A percentile compares a stretch with the other conserved stretches of the same genome.
phyloP scores from a whole-genome alignment of 345 rosid species.

The Microcos paniculata region DNA sequence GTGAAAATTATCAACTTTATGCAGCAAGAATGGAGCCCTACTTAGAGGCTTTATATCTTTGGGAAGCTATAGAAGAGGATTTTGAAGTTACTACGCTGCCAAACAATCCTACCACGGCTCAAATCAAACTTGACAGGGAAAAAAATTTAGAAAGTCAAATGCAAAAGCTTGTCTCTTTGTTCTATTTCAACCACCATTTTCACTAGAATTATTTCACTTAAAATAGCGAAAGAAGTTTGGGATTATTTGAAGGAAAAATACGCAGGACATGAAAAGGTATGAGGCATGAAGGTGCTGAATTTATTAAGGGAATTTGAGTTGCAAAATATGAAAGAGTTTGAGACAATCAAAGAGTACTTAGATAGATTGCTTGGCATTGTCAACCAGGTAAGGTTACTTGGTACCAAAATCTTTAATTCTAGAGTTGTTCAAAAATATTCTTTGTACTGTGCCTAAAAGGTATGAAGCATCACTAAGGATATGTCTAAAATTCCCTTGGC shows the following conservation, averaged over 20 bases:
- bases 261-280: too few relatives aligned
- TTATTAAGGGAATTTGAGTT: too few relatives aligned
- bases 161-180: neutral
- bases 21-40: neutral
- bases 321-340: too few relatives aligned
- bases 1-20: too few relatives aligned
- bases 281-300: too few relatives aligned
- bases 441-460: neutral
- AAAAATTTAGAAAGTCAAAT: constrained; percentile 12
- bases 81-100: neutral
- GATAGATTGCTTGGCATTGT: constrained; percentile 7
- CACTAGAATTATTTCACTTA: too few relatives aligned
- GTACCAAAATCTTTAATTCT: neutral
- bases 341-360: constrained; percentile 14
- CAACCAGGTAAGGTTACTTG: neutral
- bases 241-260: too few relatives aligned
- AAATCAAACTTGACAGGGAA: constrained; percentile 3
- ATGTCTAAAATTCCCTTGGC: too few relatives aligned
- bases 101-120: too few relatives aligned
- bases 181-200: too few relatives aligned
- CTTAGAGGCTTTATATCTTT: neutral
- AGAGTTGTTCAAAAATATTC: constrained; percentile 18
- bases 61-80: neutral
- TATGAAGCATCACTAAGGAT: constrained; percentile 4
- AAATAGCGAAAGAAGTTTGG: too few relatives aligned